Base-by-base conservation (phyloP, 106 monocot genomes). In the Narthecium ossifragum region DNA sequence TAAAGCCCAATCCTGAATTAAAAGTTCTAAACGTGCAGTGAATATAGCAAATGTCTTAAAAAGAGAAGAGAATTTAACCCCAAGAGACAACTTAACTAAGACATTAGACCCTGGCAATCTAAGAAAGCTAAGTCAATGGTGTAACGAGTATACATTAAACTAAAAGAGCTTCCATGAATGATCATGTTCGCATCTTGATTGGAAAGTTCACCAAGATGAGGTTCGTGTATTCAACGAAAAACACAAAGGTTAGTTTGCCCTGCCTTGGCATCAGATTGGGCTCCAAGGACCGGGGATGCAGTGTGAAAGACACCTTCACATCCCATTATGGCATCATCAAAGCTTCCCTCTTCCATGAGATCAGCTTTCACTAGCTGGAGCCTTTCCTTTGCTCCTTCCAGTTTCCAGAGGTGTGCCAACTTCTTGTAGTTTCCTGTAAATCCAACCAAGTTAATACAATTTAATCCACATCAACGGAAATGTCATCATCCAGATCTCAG, bases 251-350 rank as follows among this genome's bases (percentile, higher is more conserved):
- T n/a, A 46, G 57, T 33, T 24, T 34, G 26, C 10, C 62, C 40
- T 78, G 67, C 93, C 85, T 89, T 74, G 1, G 85, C 69, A 60
- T 83, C 85, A 34, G 66, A 66, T 60, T 70, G 69, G 0, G 64
- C 67, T 18, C 8, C n/a, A 14, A 65, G 6, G 31, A 94, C 80
- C 5, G 93, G 89, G 50, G 77, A 89, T 28, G 93, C 89, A 9
- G 65, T 76, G 65, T 94, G 93, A 63, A 94, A 94, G 33, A 94
- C 85, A 28, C 82, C 89, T 62, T 89, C 60, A 53, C 89, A 94
- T 46, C 70, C 93, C 72, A 67, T 71, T 0, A 94, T 30, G 8
- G 82, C 82, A 26, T 80, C 62, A 51, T 94, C 89, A 64, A 93
- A 93, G 69, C 88, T 82, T 24, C 93, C 88, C 15, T 93, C 93